Evolutionary conservation across 495 filamentous ascomycete species (phyloP), one percentile per base, ranked within the genome.

Genomic region (Trichoderma reesei): DNA sequence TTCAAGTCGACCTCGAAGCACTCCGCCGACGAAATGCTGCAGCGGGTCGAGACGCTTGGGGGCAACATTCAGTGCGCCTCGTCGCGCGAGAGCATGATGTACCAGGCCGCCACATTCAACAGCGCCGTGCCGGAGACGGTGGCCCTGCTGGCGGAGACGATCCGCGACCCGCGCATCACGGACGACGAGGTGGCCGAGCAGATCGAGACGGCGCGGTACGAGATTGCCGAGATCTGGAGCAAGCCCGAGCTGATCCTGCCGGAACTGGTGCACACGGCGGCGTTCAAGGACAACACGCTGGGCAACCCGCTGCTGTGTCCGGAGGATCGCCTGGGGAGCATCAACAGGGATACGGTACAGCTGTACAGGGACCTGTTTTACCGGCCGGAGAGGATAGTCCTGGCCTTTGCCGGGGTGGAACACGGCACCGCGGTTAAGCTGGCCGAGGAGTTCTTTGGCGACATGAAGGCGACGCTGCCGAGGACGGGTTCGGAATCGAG

Each of bases 81-180:
- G 0, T 96, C 93, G 0, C 81, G 94, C 46, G 94, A 99, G 73
- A 91, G 92, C 26, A 83, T 99, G 71, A 98, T 99, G 94, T 99
- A 99, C 78, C 95, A 98, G 74, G 88, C 91, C 5, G 95, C 94
- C 41, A 97, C 91, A 63, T 99, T 99, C 84, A 99, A 99, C 77
- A 88, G 89, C 11, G 85, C 92, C 4, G 90, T 98, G 33, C 87
- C 90, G 14, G 85, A 85, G 16, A 90, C 94, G 34, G 82, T 94
- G 10, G 95, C 81, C 10, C 78, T 99, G 34, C 81, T 99, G 36
- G 95, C 94, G 37, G 94, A 99, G 68, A 99, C 94, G 10, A 93
- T 99, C 48, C 87, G 90, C 59, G 87, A 96, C 66, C 92, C 94
- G 10, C 75, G 86, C 41, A 88, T 98, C 64, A 94, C 89, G n/a